A percentile compares a stretch with the other conserved stretches of the same genome.
phyloP scores from a whole-genome alignment of 192 early-diverging fungal species.

The Endogone sp. region DNA sequence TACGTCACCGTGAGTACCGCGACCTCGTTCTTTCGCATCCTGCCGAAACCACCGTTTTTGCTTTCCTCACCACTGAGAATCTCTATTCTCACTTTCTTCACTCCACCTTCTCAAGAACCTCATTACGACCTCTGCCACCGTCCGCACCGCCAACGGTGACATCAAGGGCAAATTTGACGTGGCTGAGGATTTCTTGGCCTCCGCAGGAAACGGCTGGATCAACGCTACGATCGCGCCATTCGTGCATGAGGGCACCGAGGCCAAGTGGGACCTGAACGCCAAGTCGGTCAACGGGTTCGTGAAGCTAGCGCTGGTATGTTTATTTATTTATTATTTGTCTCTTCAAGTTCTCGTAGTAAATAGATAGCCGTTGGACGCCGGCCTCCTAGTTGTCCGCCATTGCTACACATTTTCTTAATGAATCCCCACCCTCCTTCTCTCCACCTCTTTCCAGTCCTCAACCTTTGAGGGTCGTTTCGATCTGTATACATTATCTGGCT shows the following conservation, averaged over 20 bases:
- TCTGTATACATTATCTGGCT: background rate
- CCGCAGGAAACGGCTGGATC: background rate
- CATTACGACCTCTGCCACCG: background rate
- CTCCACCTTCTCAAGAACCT: background rate
- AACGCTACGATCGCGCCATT: background rate
- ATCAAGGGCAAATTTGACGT: background rate
- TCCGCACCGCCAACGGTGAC: background rate
- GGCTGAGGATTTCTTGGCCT: background rate
- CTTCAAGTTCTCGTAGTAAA: background rate
- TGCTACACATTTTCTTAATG: no score
- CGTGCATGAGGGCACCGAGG: background rate
- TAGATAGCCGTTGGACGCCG: no score
- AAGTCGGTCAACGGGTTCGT: background rate
- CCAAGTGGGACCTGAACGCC: background rate
- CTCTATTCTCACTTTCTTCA: background rate
- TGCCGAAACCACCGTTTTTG: no score
- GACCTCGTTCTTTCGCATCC: no score
- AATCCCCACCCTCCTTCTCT: background rate
- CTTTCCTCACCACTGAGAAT: no score
- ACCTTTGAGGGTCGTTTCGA: background rate
- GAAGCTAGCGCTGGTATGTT: background rate
- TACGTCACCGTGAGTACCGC: background rate
- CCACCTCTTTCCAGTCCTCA: background rate
- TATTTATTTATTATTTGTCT: background rate
- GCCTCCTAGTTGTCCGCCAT: no score